Base-by-base conservation (phyloP, 73 alveolate genomes). In the Paramecium caudatum region DNA sequence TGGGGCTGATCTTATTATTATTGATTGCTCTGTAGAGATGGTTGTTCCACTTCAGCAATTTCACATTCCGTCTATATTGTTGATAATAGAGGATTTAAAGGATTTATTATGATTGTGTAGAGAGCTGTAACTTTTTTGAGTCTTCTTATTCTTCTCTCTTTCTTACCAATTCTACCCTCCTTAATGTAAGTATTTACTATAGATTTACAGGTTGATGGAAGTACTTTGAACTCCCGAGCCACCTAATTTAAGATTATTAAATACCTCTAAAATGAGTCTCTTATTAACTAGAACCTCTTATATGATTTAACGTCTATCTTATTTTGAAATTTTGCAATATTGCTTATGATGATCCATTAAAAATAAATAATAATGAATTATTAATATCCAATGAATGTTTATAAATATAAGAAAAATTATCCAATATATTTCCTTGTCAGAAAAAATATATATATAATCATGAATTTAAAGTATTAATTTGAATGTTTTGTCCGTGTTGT, bases 241-340 rank as follows among this genome's bases (percentile, higher is more conserved):
- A 74, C 88, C 88, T 74, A 41, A 19, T 7, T 9, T 74, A 12
- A 16, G 16, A 34, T 4, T 36, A 39, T 39, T 30, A 9, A 21
- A 5, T 74, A 74, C 88, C 32, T 74, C 88, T 8, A 27, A 41
- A 15, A 74, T 45, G 19, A 21, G 21, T 74, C 69, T 36, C 39
- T 74, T 74, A 43, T 74, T 74, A 7, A 74, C 88, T 9, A 74
- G 88, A 34, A 74, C 88, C 32, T 74, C 88, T 21, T 74, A 68
- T 15, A 74, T 74, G 7, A 74, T 74, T 37, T 45, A 21, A 15
- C 47, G 17, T 16, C 88, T 37, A 37, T 74, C 88, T 23, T 74
- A 41, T 74, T 74, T 74, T 37, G 88, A 41, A 45, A 74, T 74
- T 74, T 74, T 74, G 13, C 69, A 27, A 19, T 74, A 74, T 16